phyloP scores from a whole-genome alignment of 2,329 filamentous ascomycete species.

The Beauveria caledonica region DNA sequence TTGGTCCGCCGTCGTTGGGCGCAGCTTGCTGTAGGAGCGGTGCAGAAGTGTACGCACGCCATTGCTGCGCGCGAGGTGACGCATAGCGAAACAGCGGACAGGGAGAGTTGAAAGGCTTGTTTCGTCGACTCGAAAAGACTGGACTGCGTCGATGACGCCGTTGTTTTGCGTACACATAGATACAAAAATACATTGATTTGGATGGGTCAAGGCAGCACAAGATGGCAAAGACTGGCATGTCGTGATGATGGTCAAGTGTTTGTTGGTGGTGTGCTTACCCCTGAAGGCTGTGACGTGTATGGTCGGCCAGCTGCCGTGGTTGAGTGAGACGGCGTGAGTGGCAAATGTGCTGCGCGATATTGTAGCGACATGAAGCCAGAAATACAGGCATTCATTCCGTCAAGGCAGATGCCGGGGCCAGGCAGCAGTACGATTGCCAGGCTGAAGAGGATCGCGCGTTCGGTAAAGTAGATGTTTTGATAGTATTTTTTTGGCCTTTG shows the following conservation, averaged over 20 bases:
- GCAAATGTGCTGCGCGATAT: conserved; percentile 4
- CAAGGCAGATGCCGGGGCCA: neutral
- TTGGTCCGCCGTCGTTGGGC: neutral
- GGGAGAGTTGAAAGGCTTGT: neutral
- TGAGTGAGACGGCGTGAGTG: conserved; percentile 5
- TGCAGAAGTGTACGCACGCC: conserved; percentile 3
- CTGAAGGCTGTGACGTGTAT: conserved; percentile 8
- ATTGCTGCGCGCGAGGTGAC: neutral
- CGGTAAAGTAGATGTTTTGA: no score
- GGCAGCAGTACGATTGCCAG: neutral
- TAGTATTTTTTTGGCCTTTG: neutral
- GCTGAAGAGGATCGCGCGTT: neutral
- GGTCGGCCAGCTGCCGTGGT: neutral
- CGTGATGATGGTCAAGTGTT: neutral
- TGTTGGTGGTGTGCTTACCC: neutral
- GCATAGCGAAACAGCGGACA: neutral
- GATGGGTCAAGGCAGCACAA: neutral
- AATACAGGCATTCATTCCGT: neutral
- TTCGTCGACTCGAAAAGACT: neutral
- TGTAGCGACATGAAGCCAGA: neutral
- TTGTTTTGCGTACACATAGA: conserved; percentile 2
- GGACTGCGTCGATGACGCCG: neutral
- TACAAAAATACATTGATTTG: conserved; percentile 3
- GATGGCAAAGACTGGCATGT: neutral
- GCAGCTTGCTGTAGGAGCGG: neutral